Base-by-base conservation (phyloP, 257 asterid species). In the Scutellaria galericulata region DNA sequence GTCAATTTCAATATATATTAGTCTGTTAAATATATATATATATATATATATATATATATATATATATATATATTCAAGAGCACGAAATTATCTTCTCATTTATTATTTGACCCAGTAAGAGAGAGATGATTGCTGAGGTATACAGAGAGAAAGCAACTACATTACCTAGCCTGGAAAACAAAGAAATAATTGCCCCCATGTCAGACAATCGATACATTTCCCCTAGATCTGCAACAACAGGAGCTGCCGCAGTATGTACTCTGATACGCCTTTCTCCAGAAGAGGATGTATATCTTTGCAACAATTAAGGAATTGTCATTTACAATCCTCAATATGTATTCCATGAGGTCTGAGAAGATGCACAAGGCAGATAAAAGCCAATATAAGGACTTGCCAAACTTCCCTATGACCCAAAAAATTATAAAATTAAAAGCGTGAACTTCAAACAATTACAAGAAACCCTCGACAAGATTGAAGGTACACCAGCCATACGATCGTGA, bases 211-310 rank as follows among this genome's bases (percentile, higher is more conserved):
- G 96, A 81, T 88, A 92, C 96, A 92, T 87, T 82, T 90, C 96
- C 69, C 87, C 86, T 47, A 92, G 77, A 74, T 88, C 97, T 58
- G 95, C 37, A 72, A 87, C 93, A 53, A 92, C 97, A 42, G 96
- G 98, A 81, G 89, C 97, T 41, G 96, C 97, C 15, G 90, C 89
- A 50, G 96, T 92, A 75, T 88, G 98, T 64, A 92, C 96, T 79
- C 98, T 88, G 73, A 92, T 92, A 70, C 96, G 96, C 80, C 98
- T 84, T 86, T 92, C 98, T 82, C 97, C 98, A 60, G 83, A 84
- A 61, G 98, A 92, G 61, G 98, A 92, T 51, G 98, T 92, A 82
- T 87, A 92, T 84, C 98, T 92, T 86, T 52, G 14, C 69, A 78
- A 50, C 61, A 27, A 84, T 90, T 82, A 88, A 84, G 95, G 74